A percentile compares a stretch with the other conserved stretches of the same genome.
phyloP scores from a whole-genome alignment of 768 basidiomycete species.

The Naganishia vishniacii region DNA sequence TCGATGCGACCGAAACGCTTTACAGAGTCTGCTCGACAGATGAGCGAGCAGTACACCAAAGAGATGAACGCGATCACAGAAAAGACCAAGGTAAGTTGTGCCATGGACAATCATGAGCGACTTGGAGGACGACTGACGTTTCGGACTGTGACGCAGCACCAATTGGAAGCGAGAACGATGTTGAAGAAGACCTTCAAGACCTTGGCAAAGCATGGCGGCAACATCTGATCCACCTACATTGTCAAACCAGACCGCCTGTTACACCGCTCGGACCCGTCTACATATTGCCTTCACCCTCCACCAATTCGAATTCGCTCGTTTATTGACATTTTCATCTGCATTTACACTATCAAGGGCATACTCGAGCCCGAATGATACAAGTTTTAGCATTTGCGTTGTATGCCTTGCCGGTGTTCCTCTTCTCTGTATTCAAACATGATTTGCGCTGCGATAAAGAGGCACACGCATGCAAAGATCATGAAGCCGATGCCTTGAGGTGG shows the following conservation, averaged over 20 bases:
- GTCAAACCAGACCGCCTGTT: too few species aligned
- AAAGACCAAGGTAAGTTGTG: neutral
- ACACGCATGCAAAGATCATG: slow-evolving; percentile 57
- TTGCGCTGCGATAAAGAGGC: slow-evolving; percentile 76
- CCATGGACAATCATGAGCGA: neutral
- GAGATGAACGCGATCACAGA: neutral
- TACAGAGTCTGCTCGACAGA: slow-evolving; percentile 1
- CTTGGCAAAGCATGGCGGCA: neutral
- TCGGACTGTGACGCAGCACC: neutral
- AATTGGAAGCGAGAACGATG: slow-evolving; percentile 2
- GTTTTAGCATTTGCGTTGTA: slow-evolving; percentile 51
- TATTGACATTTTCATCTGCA: too few species aligned
- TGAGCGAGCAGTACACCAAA: neutral
- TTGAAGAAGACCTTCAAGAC: slow-evolving; percentile 4
- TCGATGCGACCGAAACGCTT: neutral
- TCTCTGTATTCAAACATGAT: slow-evolving; percentile 94
- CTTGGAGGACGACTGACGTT: neutral
- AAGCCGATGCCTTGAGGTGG: slow-evolving; percentile 60
- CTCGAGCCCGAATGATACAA: neutral
- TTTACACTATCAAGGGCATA: too few species aligned
- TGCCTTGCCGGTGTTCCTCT: slow-evolving; percentile 65
- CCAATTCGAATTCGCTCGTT: too few species aligned
- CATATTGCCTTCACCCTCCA: too few species aligned
- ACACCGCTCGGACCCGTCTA: too few species aligned
- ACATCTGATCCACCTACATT: neutral